A percentile compares a stretch with the other conserved stretches of the same genome.
Conservation (phyloP, 1,139 yeast genomes). For the Saccharomyces hybrid region DNA sequence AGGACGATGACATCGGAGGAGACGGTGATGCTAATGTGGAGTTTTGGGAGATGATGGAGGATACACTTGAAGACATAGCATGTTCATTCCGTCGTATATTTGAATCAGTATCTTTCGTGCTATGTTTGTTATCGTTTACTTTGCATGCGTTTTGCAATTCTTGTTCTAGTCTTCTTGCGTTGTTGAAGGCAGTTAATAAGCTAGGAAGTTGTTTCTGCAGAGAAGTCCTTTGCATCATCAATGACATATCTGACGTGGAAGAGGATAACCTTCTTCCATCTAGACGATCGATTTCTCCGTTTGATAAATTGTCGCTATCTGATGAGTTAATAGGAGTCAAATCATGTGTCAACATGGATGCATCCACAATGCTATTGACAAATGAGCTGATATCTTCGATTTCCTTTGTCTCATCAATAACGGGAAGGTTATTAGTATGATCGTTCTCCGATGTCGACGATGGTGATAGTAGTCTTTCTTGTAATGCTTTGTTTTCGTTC, state of each 20-base stretch:
- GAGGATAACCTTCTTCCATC: conserved; percentile 5
- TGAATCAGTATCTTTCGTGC: not conserved
- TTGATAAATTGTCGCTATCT: not conserved
- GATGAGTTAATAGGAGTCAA: conserved; percentile 2
- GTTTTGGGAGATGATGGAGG: not conserved
- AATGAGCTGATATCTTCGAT: conserved; percentile 11
- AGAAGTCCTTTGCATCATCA: conserved; percentile 25
- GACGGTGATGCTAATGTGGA: not conserved
- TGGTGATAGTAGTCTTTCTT: conserved; percentile 16
- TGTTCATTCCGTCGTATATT: not conserved
- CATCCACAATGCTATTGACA: conserved; percentile 9
- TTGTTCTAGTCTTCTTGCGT: conserved; percentile 31
- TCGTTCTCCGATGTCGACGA: conserved; percentile 9
- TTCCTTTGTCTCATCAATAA: conserved; percentile 8
- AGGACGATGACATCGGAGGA: not conserved
- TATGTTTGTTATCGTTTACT: not conserved
- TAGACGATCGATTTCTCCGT: conserved; percentile 4
- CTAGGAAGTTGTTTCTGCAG: conserved; percentile 33
- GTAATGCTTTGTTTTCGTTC: conserved; percentile 21
- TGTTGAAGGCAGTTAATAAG: conserved; percentile 33
- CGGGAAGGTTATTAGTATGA: conserved; percentile 3
- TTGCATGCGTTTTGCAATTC: conserved; percentile 19
- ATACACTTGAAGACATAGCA: not conserved
- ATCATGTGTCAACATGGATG: conserved; percentile 2
- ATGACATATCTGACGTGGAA: conserved; percentile 12